Evolutionary conservation across 495 filamentous ascomycete genomes (phyloP).

Genomic region (Neurospora sp.): DNA sequence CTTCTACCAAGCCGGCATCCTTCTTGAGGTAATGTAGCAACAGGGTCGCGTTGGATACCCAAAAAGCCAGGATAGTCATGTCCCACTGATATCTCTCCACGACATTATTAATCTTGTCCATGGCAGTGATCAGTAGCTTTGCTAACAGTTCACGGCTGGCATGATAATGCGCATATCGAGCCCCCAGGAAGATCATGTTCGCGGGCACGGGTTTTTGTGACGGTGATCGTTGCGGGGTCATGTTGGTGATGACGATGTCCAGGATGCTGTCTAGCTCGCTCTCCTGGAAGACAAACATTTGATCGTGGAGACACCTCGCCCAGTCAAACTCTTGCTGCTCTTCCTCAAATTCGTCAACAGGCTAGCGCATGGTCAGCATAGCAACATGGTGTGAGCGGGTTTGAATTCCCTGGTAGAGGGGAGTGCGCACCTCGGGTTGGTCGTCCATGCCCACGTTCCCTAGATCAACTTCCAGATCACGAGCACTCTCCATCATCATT

Average conservation of each 20-base stretch:
- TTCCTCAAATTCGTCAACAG: constrained; percentile 73
- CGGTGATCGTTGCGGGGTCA: constrained; percentile 91
- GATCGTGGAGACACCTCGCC: constrained; percentile 89
- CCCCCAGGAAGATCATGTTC: constrained; percentile 92
- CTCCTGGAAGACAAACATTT: constrained; percentile 99
- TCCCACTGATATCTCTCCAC: constrained; percentile 96
- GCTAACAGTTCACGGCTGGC: constrained; percentile 75
- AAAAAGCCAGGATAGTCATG: constrained; percentile 98
- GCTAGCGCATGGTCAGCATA: constrained; percentile 34
- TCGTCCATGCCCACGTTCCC: constrained; percentile 95
- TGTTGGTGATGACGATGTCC: constrained; percentile 93
- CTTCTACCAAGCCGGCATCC: constrained; percentile 68
- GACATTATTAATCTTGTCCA: constrained; percentile 93
- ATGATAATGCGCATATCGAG: constrained; percentile 95
- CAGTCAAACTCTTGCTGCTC: constrained; percentile 96
- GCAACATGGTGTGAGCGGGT: constrained; percentile 1
- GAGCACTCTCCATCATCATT: constrained; percentile 99
- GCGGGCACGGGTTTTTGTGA: constrained; percentile 96
- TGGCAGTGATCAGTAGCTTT: constrained; percentile 71
- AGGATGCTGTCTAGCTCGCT: constrained; percentile 80
- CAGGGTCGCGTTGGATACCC: constrained; percentile 95
- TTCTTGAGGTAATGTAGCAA: constrained; percentile 96
- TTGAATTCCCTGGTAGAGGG: not conserved
- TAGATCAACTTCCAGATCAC: constrained; percentile 93
- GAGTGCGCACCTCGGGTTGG: constrained; percentile 67